Base-by-base conservation (phyloP, 805 yeast genomes). In the Schwanniomyces pseudopolymorphus region DNA sequence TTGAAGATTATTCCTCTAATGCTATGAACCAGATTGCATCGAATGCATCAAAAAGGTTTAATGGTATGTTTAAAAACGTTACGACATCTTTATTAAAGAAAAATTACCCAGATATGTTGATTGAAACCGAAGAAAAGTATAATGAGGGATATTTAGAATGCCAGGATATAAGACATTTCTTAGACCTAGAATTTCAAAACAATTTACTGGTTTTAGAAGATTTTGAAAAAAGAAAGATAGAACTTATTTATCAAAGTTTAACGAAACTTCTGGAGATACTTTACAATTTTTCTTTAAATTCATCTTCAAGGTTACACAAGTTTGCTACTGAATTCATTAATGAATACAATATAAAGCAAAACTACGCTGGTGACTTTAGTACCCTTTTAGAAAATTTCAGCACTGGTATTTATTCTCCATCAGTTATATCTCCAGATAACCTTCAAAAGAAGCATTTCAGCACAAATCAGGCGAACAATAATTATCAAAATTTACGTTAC, bases 391-490 rank as follows among this genome's bases (percentile, higher is more conserved):
- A 50, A 1, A 44, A 53, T 13, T 70, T 60, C 48, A 56, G 66
- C 44, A 61, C 74, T 5, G 78, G 78, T 1, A 62, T 72, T 5
- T 73, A 67, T 50, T 66, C 66, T 26, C 75, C 78, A 1, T 61
- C 72, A 1, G 55, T 53, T 14, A 51, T 66, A 11, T 58, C 69
- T 1, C 70, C 74, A 1, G 62, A 60, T 4, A 55, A 54, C 20
- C 47, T 62, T 37, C 36, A 50, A 16, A 57, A 54, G 16, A 52
- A 53, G 22, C 62, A 57, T 25, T 49, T 50, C 35, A 58, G 58
- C 44, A 54, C 66, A 3, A 52, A 58, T 24, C 69, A 61, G 39
- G 49, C 62, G 14, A 63, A 61, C 44, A 67, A 63, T 36, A 63
- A 60, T 38, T 68, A 62, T 44, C 78, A 73, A 44, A 71, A 70